Base-by-base conservation (phyloP, 2,329 filamentous ascomycete species). In the Fusarium sp. region DNA sequence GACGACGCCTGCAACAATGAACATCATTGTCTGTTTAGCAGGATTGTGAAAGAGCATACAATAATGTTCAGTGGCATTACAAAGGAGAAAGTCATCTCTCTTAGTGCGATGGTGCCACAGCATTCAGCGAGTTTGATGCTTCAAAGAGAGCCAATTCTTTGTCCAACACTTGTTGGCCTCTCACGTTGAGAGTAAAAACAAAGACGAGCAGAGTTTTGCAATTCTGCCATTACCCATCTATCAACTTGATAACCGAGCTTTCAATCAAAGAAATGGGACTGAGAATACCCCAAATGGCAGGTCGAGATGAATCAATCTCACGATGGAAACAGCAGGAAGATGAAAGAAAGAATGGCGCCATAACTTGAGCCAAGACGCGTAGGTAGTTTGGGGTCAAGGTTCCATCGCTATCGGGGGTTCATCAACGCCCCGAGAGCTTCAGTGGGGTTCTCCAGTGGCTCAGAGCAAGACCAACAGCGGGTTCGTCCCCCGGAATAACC, bases 281-380 rank as follows among this genome's bases (percentile, higher is more conserved):
- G 20, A 10, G 11, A n/a, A 33, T 33, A 16, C 35, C 39, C 52
- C 24, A 59, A 68, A 48, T 22, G 63, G 43, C 31, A 72, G 54
- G 58, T 65, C 52, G 22, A 33, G 61, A 60, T 69, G 52, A 71
- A 37, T 24, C 16, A 63, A 39, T 41, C 39, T 24, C 35, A 59
- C 52, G 52, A 70, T 77, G 63, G 76, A 78, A 78, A 48, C 69
- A 20, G 37, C 61, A 60, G 66, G 76, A 78, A 78, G 69, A 52
- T 31, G 39, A 63, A 54, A 76, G 75, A 78, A 73, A 35, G 54
- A 74, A 78, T 71, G 68, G 74, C 69, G 73, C 71, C 61, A 76
- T 76, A 7, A 65, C 27, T 20, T 27, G 18, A 52, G 68, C 64
- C 18, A 35, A 37, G 52, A 22, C 13, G 27, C 24, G 24, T 9